A percentile compares a stretch with the other conserved stretches of the same genome.
phyloP scores from a whole-genome alignment of 371 early-diverging fungal genomes.

The Blakeslea trispora region DNA sequence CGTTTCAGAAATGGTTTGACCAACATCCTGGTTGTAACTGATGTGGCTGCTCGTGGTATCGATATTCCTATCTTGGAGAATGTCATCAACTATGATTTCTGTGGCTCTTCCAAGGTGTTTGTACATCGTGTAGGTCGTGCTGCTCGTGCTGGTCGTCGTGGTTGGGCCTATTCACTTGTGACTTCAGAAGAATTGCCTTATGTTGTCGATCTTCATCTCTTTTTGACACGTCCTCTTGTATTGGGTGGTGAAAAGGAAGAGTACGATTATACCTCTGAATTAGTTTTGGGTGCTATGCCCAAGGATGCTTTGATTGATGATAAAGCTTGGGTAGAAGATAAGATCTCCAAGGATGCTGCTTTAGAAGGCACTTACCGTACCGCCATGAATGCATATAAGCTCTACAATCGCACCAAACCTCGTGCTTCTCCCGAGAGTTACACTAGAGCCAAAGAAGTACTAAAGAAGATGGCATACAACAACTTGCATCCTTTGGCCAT shows the following conservation, averaged over 20 bases:
- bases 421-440: slow-evolving; percentile 87
- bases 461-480: slow-evolving; percentile 52
- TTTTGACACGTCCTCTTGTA: slow-evolving; percentile 77
- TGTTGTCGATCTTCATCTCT: slow-evolving; percentile 90
- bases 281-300: slow-evolving; percentile 84
- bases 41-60: slow-evolving; percentile 99
- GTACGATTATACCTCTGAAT: slow-evolving; percentile 77
- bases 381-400: slow-evolving; percentile 82
- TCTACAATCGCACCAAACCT: slow-evolving; percentile 82
- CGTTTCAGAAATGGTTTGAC: slow-evolving; percentile 80
- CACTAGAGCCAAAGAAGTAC: slow-evolving; percentile 81
- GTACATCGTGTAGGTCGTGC: slow-evolving; percentile 99
- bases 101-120: slow-evolving; percentile 92
- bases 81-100: slow-evolving; percentile 98
- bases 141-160: slow-evolving; percentile 94
- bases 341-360: slow-evolving; percentile 60
- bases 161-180: slow-evolving; percentile 91
- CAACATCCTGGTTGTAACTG: slow-evolving; percentile 94
- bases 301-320: slow-evolving; percentile 65
- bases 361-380: slow-evolving; percentile 67
- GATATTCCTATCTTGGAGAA: slow-evolving; percentile 97
- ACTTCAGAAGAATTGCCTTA: slow-evolving; percentile 91
- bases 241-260: slow-evolving; percentile 55
- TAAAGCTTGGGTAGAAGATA: slow-evolving; percentile 69
- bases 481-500: slow-evolving; percentile 80